Base-by-base conservation (phyloP, 2,329 filamentous ascomycete species). In the Dothistroma septosporum region DNA sequence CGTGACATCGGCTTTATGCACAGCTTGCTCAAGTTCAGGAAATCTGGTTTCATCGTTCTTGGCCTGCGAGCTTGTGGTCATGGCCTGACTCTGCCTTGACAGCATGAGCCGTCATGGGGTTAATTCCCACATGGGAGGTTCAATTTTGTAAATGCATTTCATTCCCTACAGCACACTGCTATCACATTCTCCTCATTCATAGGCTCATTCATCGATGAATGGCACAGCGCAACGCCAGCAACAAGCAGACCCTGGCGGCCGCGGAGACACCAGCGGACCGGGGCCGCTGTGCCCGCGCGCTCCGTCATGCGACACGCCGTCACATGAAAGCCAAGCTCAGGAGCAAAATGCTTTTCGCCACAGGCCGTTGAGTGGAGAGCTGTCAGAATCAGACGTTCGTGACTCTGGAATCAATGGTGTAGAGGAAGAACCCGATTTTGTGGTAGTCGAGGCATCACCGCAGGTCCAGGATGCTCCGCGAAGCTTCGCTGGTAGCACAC, bases 301-400 rank as follows among this genome's bases (percentile, higher is more conserved):
- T 32, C 31, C 50, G 50, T 53, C 50, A 53, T 53, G 2, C 50
- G 12, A 53, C 12, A 3, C 7, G 5, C 31, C 21, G 28, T 32
- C 50, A 53, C 31, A 35, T 53, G 50, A 33, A 53, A 53, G 50
- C 50, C 50, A 53, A 53, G 50, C 24, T 21, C 28, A 35, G 5
- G 19, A 35, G 50, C 50, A 53, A 53, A 53, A 53, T 53, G 50
- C 24, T 32, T 14, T 28, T 2, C 22, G 16, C 24, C 50, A 8
- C 50, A 53, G 16, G 24, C 35, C 50, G 31, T 21, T 28, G 24
- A 19, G 8, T 35, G 50, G 7, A 4, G 50, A 35, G n/a, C 16
- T 8, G n/a, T 16, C 11, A 35, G 11, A 11, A n/a, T 35, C 16
- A 21, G 50, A 32, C 33, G 31, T 35, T n/a, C 5, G 31, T 10